A percentile compares a stretch with the other conserved stretches of the same genome.
These are phyloP conservation scores for Alisma plantagoaquatica DNA, from an alignment of 106 monocot species.

Conservation along the genomic window DNA sequence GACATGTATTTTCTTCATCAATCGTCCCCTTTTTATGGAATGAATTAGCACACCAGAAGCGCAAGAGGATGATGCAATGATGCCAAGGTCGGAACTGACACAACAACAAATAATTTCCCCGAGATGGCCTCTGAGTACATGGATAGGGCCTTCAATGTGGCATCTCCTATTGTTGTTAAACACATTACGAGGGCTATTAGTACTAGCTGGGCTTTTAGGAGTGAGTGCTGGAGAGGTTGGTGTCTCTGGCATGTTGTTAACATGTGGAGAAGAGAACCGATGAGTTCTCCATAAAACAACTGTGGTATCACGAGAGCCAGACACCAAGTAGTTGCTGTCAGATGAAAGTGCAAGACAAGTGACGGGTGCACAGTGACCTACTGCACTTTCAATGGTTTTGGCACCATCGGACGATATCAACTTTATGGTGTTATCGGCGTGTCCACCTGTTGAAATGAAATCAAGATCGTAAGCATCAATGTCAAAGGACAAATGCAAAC, in stretches of 20 bases:
- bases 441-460: slow-evolving; percentile 38
- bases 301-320: slow-evolving; percentile 88
- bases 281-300: slow-evolving; percentile 85
- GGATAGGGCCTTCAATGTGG: slow-evolving; percentile 81
- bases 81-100: slow-evolving; percentile 63
- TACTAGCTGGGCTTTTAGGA: slow-evolving; percentile 32
- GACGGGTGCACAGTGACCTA: slow-evolving; percentile 71
- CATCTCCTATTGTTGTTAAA: slow-evolving; percentile 20
- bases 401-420: slow-evolving; percentile 71
- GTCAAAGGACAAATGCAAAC: no score
- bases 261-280: slow-evolving; percentile 14
- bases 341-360: slow-evolving; percentile 74
- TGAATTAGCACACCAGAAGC: slow-evolving; percentile 65
- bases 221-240: slow-evolving; percentile 22
- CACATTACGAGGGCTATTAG: slow-evolving; percentile 10
- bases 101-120: slow-evolving; percentile 57
- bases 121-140: slow-evolving; percentile 90
- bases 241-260: slow-evolving; percentile 28
- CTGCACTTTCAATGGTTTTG: slow-evolving; percentile 85
- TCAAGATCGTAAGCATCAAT: no score
- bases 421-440: slow-evolving; percentile 88
- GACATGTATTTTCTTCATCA: slow-evolving; percentile 56
- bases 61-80: slow-evolving; percentile 70
- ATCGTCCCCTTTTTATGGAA: slow-evolving; percentile 60
- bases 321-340: slow-evolving; percentile 66